These are phyloP conservation scores for Phyllachora maydis DNA, from an alignment of 2,329 filamentous ascomycete species.

Conservation along the genomic window DNA sequence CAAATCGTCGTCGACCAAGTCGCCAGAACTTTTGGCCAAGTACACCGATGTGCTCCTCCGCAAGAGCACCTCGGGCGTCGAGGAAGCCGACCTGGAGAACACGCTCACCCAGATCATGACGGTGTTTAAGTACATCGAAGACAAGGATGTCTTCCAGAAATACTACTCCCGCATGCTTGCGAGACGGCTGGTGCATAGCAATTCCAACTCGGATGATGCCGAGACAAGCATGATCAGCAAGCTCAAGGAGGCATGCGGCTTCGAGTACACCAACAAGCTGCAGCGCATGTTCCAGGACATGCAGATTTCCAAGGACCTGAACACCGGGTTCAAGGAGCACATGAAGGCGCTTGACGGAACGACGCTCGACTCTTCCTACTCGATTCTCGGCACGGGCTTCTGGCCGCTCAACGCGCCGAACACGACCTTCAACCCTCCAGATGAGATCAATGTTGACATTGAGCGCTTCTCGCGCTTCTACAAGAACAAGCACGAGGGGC, in stretches of 20 bases:
- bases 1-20: constrained; percentile 82
- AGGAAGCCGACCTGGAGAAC: constrained; percentile 83
- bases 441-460: constrained; percentile 68
- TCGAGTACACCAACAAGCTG: constrained; percentile 98
- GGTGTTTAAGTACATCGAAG: constrained; percentile 98
- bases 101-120: constrained; percentile 91
- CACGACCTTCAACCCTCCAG: constrained; percentile 74
- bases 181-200: constrained; percentile 83
- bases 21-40: constrained; percentile 84
- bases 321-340: constrained; percentile 70
- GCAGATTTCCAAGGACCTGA: constrained; percentile 95
- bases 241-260: constrained; percentile 93
- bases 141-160: constrained; percentile 99
- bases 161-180: constrained; percentile 97
- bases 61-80: constrained; percentile 80
- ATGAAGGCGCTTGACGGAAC: constrained; percentile 44
- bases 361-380: constrained; percentile 70
- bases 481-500: constrained; percentile 87
- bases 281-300: constrained; percentile 99
- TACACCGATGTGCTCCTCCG: constrained; percentile 86
- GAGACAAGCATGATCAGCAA: constrained; percentile 99
- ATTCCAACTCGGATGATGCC: constrained; percentile 87
- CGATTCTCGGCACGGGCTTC: constrained; percentile 88
- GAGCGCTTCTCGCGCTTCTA: constrained; percentile 85
- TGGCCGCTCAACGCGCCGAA: constrained; percentile 81